A percentile compares a stretch with the other conserved stretches of the same genome.
Conservation (phyloP, 768 basidiomycete genomes). For the Austroboletus eburneus region DNA sequence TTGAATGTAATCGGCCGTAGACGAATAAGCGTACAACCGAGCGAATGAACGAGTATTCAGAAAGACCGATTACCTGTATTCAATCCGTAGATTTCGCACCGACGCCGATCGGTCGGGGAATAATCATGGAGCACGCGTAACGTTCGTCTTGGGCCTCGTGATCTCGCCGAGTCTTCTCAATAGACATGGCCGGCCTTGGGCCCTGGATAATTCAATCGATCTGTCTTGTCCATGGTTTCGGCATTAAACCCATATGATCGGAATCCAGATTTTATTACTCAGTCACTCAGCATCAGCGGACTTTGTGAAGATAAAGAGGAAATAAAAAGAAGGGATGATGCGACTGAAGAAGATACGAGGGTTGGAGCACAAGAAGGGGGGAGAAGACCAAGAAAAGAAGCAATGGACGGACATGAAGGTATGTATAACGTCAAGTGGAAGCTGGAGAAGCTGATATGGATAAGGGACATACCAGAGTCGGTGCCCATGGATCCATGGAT, state of each 20-base stretch:
- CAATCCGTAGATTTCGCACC: constrained; percentile 69
- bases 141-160: constrained; percentile 56
- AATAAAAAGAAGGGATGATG: background rate
- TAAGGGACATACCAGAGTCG: constrained; percentile 31
- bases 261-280: background rate
- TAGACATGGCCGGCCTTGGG: constrained; percentile 49
- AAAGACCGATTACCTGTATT: constrained; percentile 70
- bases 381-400: background rate
- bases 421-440: background rate
- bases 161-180: constrained; percentile 45
- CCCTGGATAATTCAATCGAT: constrained; percentile 33
- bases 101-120: constrained; percentile 57
- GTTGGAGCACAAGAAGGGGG: background rate
- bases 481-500: constrained; percentile 53
- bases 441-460: background rate
- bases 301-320: constrained; percentile 12
- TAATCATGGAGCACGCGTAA: constrained; percentile 50
- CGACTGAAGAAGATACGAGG: background rate
- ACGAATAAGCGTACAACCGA: too few species aligned
- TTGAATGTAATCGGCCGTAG: too few species aligned
- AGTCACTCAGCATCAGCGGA: constrained; percentile 8
- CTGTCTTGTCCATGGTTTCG: background rate
- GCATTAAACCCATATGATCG: background rate
- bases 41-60: background rate
- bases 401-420: constrained; percentile 1